Evolutionary conservation across 768 basidiomycete genomes (phyloP).

Genomic region (Pulveroboletus sp.): DNA sequence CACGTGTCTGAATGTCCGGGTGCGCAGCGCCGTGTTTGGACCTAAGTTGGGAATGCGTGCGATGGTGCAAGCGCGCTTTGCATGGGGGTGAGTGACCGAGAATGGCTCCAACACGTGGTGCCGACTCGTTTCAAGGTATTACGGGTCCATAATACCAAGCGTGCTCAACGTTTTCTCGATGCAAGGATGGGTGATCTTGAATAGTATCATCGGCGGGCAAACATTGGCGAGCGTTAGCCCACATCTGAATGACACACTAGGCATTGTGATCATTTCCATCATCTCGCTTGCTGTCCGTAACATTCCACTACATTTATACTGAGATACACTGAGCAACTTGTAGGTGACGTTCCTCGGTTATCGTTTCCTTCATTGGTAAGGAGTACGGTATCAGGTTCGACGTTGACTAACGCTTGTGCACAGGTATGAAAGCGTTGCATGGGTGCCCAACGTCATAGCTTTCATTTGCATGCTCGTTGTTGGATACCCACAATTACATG

Average conservation of each 20-base stretch:
- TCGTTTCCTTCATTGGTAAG: constrained; percentile 54
- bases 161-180: constrained; percentile 47
- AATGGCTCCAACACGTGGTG: background rate
- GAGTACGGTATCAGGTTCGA: background rate
- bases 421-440: constrained; percentile 72
- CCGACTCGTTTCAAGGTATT: constrained; percentile 31
- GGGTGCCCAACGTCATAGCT: constrained; percentile 69
- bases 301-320: background rate
- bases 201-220: constrained; percentile 63
- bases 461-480: constrained; percentile 65
- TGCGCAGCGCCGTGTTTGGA: constrained; percentile 47
- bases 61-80: constrained; percentile 54
- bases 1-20: background rate
- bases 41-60: constrained; percentile 53
- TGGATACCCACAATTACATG: constrained; percentile 62
- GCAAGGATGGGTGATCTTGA: constrained; percentile 55
- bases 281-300: constrained; percentile 30
- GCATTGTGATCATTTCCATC: constrained; percentile 32
- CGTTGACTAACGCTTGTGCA: background rate
- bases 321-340: background rate
- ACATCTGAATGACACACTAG: constrained; percentile 28
- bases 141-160: constrained; percentile 38
- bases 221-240: constrained; percentile 47
- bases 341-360: constrained; percentile 65
- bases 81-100: constrained; percentile 40